Percentiles rank a stretch among this genome's conserved stretches.
phyloP scores from a whole-genome alignment of 352 stramenopile species.

The Phytophthora fragariaefolia region DNA sequence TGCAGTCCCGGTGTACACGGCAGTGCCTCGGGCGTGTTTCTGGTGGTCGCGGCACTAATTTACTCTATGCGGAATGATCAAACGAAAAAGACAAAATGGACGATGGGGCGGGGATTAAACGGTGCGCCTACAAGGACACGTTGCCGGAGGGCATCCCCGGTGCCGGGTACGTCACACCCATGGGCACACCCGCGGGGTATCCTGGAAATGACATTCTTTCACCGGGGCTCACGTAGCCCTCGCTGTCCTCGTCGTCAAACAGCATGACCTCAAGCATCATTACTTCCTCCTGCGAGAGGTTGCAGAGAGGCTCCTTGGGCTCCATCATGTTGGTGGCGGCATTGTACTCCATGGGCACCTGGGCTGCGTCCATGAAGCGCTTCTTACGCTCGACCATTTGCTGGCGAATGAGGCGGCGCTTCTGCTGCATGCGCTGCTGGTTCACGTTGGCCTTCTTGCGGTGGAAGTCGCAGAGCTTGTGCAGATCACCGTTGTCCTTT shows the following conservation, averaged over 20 bases:
- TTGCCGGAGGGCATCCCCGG: conserved; percentile 27
- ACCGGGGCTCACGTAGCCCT: conserved; percentile 19
- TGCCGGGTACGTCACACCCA: conserved; percentile 18
- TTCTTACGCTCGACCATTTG: conserved; percentile 63
- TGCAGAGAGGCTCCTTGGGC: conserved; percentile 47
- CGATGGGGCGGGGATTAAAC: conserved; percentile 4
- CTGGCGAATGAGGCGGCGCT: conserved; percentile 50
- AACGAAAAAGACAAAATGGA: conserved; percentile 36
- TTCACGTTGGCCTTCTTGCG: conserved; percentile 76
- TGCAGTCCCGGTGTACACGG: conserved; percentile 10
- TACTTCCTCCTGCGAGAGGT: conserved; percentile 48
- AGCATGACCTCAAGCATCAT: conserved; percentile 55
- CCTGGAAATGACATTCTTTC: conserved; percentile 16
- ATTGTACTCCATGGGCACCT: conserved; percentile 46
- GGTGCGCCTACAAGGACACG: conserved; percentile 37
- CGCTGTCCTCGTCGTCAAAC: conserved; percentile 47
- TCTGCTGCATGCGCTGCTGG: conserved; percentile 74
- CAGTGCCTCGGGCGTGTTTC: conserved; percentile 23
- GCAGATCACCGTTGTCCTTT: conserved; percentile 76
- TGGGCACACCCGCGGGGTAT: conserved; percentile 22
- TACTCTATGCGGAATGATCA: conserved; percentile 49
- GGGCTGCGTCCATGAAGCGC: conserved; percentile 48
- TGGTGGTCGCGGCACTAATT: conserved; percentile 41
- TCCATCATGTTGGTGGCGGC: conserved; percentile 37
- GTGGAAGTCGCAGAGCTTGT: conserved; percentile 81